Evolutionary conservation across 2,329 filamentous ascomycete genomes (phyloP), one percentile per base, ranked within the genome.

Genomic region (Calonectria crousiana): DNA sequence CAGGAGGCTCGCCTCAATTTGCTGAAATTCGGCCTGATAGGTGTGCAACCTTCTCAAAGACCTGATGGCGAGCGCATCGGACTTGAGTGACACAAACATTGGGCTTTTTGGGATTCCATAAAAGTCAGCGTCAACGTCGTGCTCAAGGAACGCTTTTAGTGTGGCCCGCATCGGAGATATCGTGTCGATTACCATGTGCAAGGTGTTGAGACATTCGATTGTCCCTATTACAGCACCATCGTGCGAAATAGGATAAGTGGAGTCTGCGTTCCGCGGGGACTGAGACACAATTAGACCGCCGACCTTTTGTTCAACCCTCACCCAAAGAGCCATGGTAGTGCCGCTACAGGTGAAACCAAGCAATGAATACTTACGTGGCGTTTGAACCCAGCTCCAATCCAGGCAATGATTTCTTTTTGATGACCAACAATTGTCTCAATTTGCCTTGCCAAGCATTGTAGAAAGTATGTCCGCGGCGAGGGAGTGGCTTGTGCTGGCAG

Each of bases 401-500:
- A 28, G 9, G 67, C 30, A 0, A 67, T 10, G 20, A 72, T 44
- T 10, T 67, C 28, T 3, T 8, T 1, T 20, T 76, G 76, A 3
- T 74, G 36, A 1, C 67, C 53, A 2, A 66, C 51, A 0, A 76
- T 53, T 3, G 6, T 65, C 2, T 47, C n/a, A 11, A 76, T 4
- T 1, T 32, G 38, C 6, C 18, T 56, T 0, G 30, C 67, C 1
- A 71, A 20, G 13, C 52, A 69, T 13, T 58, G 44, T 8, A 78
- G 44, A 10, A 44, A 71, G 11, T 78, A 78, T 11, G 69, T 53
- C 6, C 76, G 38, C 0, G 77, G 76, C 20, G 58, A 44, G 11
- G 20, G 13, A 18, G 11, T 51, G 2, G 9, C 26, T 0, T 26
- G 18, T 3, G n/a, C 20, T 0, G 18, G 16, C 1, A 66, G 1